These are phyloP conservation scores for Mycena venus DNA, from an alignment of 768 basidiomycete genomes.

Conservation along the genomic window DNA sequence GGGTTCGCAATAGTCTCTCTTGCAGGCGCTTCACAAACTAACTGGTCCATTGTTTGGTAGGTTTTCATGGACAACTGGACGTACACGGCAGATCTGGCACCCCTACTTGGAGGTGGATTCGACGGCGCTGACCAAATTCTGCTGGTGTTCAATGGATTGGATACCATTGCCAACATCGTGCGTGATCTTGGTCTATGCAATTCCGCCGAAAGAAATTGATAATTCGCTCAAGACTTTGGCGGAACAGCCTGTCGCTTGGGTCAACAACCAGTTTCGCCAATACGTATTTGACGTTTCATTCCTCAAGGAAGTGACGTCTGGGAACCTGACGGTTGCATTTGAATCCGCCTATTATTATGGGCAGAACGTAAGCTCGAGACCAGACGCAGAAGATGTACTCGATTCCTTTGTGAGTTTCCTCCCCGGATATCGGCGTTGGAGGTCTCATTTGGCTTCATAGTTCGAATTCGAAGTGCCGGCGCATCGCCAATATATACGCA, in stretches of 20 bases:
- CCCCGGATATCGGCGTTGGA: neutral
- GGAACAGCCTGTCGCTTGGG: conserved; percentile 67
- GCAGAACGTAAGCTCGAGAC: conserved; percentile 62
- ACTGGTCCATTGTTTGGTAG: neutral
- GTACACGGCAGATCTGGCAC: conserved; percentile 65
- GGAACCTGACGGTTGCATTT: conserved; percentile 61
- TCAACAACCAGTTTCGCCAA: conserved; percentile 70
- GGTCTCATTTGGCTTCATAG: neutral
- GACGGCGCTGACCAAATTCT: conserved; percentile 46
- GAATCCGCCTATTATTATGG: conserved; percentile 70
- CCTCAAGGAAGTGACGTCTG: conserved; percentile 47
- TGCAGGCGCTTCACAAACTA: neutral
- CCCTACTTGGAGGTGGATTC: conserved; percentile 49
- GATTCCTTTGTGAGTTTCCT: conserved; percentile 46
- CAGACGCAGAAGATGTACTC: conserved; percentile 60
- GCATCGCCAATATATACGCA: conserved; percentile 63
- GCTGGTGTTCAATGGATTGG: conserved; percentile 69
- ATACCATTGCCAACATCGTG: conserved; percentile 70
- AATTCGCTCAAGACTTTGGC: conserved; percentile 56
- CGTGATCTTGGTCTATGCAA: conserved; percentile 22
- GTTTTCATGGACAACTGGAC: conserved; percentile 70
- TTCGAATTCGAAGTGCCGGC: conserved; percentile 64
- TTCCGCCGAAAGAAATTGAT: neutral
- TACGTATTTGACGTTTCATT: conserved; percentile 66
- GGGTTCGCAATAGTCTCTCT: conserved; percentile 53